phyloP scores from a whole-genome alignment of 2,329 filamentous ascomycete genomes.

The Verticillium nubilum region DNA sequence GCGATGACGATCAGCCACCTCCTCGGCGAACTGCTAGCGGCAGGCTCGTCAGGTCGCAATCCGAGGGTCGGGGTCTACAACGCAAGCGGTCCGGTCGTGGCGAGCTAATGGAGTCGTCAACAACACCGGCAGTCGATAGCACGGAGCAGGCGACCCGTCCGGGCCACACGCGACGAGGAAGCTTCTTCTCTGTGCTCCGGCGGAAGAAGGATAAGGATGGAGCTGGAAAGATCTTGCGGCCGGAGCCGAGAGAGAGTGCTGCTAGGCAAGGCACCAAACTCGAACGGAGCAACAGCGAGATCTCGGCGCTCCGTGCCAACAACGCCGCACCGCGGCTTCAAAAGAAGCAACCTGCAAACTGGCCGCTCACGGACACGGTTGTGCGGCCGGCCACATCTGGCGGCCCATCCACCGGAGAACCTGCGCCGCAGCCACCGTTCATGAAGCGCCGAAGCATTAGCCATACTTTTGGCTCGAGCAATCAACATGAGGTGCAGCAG shows the following conservation, averaged over 20 bases:
- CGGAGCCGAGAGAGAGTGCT: constrained; percentile 47
- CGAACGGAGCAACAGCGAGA: constrained; percentile 51
- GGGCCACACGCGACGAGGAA: constrained; percentile 34
- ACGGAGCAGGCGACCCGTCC: constrained; percentile 17
- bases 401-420: constrained; percentile 13
- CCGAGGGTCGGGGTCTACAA: constrained; percentile 20
- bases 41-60: constrained; percentile 14
- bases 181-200: constrained; percentile 56
- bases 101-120: constrained; percentile 18
- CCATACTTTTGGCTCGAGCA: constrained; percentile 18
- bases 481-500: constrained; percentile 9
- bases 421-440: constrained; percentile 18
- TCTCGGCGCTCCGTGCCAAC: constrained; percentile 37
- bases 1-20: constrained; percentile 36
- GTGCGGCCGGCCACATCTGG: constrained; percentile 29
- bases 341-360: constrained; percentile 23
- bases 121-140: constrained; percentile 13
- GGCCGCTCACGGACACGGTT: constrained; percentile 38
- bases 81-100: constrained; percentile 37
- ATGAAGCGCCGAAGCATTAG: constrained; percentile 32
- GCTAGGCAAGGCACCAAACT: constrained; percentile 58
- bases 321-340: constrained; percentile 17
- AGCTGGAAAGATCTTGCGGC: constrained; percentile 47
- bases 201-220: constrained; percentile 54
- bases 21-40: constrained; percentile 12